Percentiles rank a stretch among this genome's conserved stretches.
phyloP scores from a whole-genome alignment of 257 asterid genomes.

The Mentha longifolia region DNA sequence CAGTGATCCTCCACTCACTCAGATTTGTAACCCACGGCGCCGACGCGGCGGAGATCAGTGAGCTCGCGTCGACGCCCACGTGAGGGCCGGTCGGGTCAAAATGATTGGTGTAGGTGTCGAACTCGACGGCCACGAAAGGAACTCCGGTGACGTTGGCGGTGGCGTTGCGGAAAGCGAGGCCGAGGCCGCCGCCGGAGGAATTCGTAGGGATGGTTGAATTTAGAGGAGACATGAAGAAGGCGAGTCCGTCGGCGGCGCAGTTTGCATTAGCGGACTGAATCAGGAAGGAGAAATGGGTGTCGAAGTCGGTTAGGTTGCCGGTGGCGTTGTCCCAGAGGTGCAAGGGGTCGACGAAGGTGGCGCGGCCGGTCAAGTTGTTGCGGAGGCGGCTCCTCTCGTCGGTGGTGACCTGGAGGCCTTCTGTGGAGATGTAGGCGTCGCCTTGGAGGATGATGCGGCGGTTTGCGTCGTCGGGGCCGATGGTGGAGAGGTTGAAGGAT shows the following conservation, averaged over 20 bases:
- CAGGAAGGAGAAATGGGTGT: constrained; percentile 15
- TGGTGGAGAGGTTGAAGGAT: constrained; percentile 17
- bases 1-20: background rate
- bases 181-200: constrained; percentile 1
- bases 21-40: background rate
- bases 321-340: constrained; percentile 17
- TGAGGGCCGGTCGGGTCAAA: background rate
- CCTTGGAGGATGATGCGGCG: background rate
- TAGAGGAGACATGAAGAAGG: constrained; percentile 7
- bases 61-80: background rate
- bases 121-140: constrained; percentile 23
- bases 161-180: background rate
- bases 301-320: background rate
- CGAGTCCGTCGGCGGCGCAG: constrained; percentile 11
- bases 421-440: background rate
- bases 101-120: background rate
- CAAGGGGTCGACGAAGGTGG: constrained; percentile 6
- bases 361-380: constrained; percentile 1
- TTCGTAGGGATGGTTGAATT: background rate
- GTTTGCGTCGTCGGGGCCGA: background rate
- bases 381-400: background rate
- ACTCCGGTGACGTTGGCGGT: background rate
- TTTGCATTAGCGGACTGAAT: background rate
- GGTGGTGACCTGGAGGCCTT: constrained; percentile 17
- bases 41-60: background rate